A percentile compares a stretch with the other conserved stretches of the same genome.
These are phyloP conservation scores for Conidiobolus incongruus DNA, from an alignment of 371 early-diverging fungal genomes.

Conservation along the genomic window DNA sequence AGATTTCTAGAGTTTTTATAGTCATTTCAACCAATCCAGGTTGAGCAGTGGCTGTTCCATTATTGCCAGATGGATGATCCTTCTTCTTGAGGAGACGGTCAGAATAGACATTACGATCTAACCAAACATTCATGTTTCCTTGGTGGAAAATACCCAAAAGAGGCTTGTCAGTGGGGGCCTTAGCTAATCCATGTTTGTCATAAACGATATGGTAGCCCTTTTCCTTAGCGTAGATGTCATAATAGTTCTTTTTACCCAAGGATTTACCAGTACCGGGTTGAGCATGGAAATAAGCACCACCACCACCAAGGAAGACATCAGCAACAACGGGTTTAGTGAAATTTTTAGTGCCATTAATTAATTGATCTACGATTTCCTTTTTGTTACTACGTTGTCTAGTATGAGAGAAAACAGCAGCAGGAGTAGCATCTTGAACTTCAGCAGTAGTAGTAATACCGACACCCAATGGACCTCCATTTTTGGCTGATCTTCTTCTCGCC, in stretches of 20 bases:
- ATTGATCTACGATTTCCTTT: slow-evolving; percentile 33
- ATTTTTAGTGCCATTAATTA: slow-evolving; percentile 24
- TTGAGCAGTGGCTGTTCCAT: slow-evolving; percentile 28
- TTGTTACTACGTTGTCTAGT: slow-evolving; percentile 27
- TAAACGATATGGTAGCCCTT: too few species aligned
- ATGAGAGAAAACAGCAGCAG: slow-evolving; percentile 39
- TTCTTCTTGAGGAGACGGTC: slow-evolving; percentile 22
- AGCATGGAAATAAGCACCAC: slow-evolving; percentile 27
- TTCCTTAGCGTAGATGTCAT: slow-evolving; percentile 16
- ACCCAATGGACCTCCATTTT: slow-evolving; percentile 18
- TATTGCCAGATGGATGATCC: slow-evolving; percentile 22
- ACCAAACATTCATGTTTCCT: too few species aligned
- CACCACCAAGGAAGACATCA: slow-evolving; percentile 46
- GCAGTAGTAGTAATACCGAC: slow-evolving; percentile 55
- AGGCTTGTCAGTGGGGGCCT: too few species aligned
- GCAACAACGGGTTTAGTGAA: slow-evolving; percentile 24
- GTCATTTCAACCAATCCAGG: slow-evolving; percentile 46
- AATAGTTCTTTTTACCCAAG: slow-evolving; percentile 30
- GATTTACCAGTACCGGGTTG: slow-evolving; percentile 12
- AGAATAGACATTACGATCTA: slow-evolving; percentile 36
- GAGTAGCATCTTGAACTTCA: slow-evolving; percentile 45
- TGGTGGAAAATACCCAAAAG: too few species aligned
- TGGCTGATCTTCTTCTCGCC: slow-evolving; percentile 40
- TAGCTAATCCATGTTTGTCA: too few species aligned
- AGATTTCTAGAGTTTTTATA: slow-evolving; percentile 29